Conservation (phyloP, 371 early-diverging fungal genomes). For the Saksenaea oblongispora region DNA sequence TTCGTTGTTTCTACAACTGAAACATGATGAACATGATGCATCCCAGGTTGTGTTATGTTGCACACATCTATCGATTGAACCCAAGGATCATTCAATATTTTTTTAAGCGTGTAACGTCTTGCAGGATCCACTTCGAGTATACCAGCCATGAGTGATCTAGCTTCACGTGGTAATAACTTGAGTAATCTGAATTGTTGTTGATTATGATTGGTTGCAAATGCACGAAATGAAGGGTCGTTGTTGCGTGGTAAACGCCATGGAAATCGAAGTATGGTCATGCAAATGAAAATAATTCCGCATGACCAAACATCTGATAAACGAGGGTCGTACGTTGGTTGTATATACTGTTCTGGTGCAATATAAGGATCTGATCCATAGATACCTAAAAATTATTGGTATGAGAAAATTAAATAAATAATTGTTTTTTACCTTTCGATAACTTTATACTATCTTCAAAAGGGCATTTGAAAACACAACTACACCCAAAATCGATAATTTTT, state of each 20-base stretch:
- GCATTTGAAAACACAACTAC: constrained; percentile 76
- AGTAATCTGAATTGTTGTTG: constrained; percentile 47
- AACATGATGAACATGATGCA: constrained; percentile 53
- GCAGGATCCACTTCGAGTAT: constrained; percentile 57
- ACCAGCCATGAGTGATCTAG: constrained; percentile 45
- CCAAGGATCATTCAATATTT: constrained; percentile 52
- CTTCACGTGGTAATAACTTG: constrained; percentile 51
- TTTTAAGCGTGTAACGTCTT: constrained; percentile 44
- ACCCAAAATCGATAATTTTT: constrained; percentile 95
- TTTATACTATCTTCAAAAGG: constrained; percentile 62
- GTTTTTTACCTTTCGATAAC: constrained; percentile 61
- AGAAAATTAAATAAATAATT: no score
- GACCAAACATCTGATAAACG: constrained; percentile 79
- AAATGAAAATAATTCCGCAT: constrained; percentile 76
- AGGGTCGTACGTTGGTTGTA: constrained; percentile 60
- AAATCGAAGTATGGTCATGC: constrained; percentile 75
- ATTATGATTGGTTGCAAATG: constrained; percentile 44
- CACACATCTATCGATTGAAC: constrained; percentile 61
- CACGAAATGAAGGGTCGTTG: constrained; percentile 59
- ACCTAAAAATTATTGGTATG: no score
- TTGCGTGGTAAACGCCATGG: constrained; percentile 71
- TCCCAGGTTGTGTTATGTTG: constrained; percentile 37
- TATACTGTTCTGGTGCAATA: constrained; percentile 90
- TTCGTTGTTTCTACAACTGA: constrained; percentile 15
- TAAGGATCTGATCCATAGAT: constrained; percentile 88